Evolutionary conservation across 495 filamentous ascomycete genomes (phyloP).

Genomic region (Tuber indicum): DNA sequence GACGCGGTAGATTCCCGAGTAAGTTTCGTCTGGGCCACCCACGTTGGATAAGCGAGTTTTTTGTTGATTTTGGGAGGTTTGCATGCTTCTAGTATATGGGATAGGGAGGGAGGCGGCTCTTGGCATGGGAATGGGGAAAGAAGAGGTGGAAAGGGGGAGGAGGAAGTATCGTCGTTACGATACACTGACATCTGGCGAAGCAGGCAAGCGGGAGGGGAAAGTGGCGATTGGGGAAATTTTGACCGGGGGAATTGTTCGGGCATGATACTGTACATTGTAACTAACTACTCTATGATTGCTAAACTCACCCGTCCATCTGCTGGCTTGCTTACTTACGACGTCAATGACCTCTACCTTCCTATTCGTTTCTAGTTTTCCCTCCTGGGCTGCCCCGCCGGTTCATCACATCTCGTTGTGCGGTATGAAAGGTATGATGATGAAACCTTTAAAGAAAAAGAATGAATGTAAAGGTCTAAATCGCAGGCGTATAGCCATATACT

Average conservation of each 20-base stretch:
- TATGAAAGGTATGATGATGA: too few relatives aligned
- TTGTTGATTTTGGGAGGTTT: neutral
- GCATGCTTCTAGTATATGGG: neutral
- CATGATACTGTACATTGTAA: neutral
- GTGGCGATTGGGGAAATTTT: neutral
- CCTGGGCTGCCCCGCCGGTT: neutral
- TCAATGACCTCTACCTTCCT: neutral
- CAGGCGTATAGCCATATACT: neutral
- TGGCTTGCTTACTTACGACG: neutral
- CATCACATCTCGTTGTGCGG: neutral
- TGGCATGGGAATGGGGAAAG: neutral
- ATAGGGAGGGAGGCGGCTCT: neutral
- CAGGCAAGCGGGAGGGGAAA: neutral
- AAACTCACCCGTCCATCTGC: neutral
- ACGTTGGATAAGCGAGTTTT: conserved; percentile 1
- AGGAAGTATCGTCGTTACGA: neutral
- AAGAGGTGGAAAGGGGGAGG: neutral
- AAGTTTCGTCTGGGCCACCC: neutral
- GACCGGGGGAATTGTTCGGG: neutral
- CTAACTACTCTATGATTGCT: neutral
- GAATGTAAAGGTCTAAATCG: neutral
- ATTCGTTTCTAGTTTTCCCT: neutral
- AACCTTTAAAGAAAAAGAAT: neutral
- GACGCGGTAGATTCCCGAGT: neutral
- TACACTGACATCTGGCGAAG: neutral